These are phyloP conservation scores for Mycena indigotica DNA, from an alignment of 768 basidiomycete genomes.

Conservation along the genomic window DNA sequence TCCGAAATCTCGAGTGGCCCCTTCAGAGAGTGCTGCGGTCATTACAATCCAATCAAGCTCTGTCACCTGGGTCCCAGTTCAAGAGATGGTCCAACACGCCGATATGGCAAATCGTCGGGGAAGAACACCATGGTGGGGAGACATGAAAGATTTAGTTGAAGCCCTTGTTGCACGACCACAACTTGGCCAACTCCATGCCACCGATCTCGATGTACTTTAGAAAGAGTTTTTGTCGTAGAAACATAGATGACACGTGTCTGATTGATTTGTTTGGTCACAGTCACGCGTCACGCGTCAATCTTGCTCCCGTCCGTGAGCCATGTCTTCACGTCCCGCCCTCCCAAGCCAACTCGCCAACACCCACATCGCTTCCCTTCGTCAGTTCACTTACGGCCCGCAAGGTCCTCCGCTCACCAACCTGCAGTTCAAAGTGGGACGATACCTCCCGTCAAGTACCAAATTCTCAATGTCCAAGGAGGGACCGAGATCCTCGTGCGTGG, in stretches of 20 bases:
- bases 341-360: not conserved
- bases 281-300: not conserved
- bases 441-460: constrained; percentile 88
- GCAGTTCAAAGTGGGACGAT: constrained; percentile 43
- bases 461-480: constrained; percentile 76
- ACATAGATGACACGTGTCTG: not conserved
- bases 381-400: not conserved
- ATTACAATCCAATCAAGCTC: constrained; percentile 88
- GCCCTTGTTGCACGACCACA: constrained; percentile 67
- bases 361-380: not conserved
- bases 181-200: constrained; percentile 43
- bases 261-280: not conserved
- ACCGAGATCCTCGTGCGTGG: constrained; percentile 77
- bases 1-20: constrained; percentile 55
- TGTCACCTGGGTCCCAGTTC: constrained; percentile 81
- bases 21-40: constrained; percentile 74
- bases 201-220: constrained; percentile 24
- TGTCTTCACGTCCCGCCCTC: not conserved
- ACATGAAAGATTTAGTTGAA: constrained; percentile 70
- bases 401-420: not conserved
- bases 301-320: not conserved
- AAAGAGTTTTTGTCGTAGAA: not conserved
- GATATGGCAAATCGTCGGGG: constrained; percentile 91
- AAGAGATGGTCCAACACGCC: constrained; percentile 81
- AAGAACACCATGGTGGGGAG: constrained; percentile 77